A percentile compares a stretch with the other conserved stretches of the same genome.
phyloP scores from a whole-genome alignment of 2,329 filamentous ascomycete species.

The Fusarium goolgardi region DNA sequence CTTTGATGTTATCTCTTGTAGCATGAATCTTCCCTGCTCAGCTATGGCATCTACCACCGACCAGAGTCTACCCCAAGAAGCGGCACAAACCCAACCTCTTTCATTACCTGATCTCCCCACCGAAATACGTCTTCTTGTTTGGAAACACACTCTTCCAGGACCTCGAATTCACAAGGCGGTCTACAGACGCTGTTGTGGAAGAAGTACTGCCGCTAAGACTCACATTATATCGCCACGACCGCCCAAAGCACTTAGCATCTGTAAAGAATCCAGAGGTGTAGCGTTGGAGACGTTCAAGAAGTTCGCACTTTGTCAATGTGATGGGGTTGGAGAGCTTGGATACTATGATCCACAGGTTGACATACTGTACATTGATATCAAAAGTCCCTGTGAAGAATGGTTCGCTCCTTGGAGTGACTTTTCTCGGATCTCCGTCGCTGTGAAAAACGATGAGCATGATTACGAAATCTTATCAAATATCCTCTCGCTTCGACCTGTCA shows the following conservation, averaged over 20 bases:
- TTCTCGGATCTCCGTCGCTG: not conserved
- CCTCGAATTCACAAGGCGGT: not conserved
- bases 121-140: not conserved
- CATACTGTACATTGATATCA: not conserved
- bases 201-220: not conserved
- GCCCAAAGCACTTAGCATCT: not conserved
- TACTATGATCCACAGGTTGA: not conserved
- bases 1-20: not conserved
- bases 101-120: not conserved
- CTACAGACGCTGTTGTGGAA: not conserved
- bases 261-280: not conserved
- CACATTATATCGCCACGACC: not conserved
- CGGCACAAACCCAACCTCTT: accelerated
- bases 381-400: not conserved
- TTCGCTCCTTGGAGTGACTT: not conserved
- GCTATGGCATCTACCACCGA: not conserved
- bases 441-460: not conserved
- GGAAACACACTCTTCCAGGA: not conserved
- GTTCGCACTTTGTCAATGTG: not conserved
- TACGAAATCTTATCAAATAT: not conserved
- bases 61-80: not conserved
- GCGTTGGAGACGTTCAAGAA: not conserved
- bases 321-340: not conserved
- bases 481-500: not conserved
- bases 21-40: not conserved